Conservation (phyloP, 2,329 filamentous ascomycete species). For the Curvularia verruculosa region DNA sequence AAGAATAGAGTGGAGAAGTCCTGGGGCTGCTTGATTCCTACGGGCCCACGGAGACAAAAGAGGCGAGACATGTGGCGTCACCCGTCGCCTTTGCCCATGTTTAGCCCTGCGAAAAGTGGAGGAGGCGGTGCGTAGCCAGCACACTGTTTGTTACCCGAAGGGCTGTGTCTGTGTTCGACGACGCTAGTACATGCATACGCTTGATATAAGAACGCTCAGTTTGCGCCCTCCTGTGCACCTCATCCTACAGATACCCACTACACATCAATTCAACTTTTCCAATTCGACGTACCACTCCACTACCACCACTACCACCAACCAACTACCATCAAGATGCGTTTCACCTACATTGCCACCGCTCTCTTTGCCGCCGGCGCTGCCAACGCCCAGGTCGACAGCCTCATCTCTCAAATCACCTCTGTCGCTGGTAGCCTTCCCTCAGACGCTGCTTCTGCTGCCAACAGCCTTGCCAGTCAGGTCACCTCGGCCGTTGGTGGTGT, state of each 20-base stretch:
- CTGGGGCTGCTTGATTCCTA: not conserved
- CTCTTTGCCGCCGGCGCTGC: conserved; percentile 38
- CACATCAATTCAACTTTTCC: conserved; percentile 17
- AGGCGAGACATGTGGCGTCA: conserved; percentile 30
- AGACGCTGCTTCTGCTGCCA: conserved; percentile 16
- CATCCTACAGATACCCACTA: conserved; percentile 15
- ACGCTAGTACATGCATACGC: conserved; percentile 18
- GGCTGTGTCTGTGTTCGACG: conserved; percentile 11
- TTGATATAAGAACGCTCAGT: conserved; percentile 24
- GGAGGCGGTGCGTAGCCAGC: conserved; percentile 29
- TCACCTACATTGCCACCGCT: conserved; percentile 40
- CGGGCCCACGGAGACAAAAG: conserved; percentile 2
- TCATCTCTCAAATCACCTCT: conserved; percentile 28
- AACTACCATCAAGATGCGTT: conserved; percentile 41
- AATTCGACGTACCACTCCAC: not conserved
- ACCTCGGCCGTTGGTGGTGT: conserved; percentile 22
- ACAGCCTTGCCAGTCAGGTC: conserved; percentile 14
- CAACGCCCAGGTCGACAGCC: conserved; percentile 38
- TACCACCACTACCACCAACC: not conserved
- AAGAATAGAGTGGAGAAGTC: not conserved
- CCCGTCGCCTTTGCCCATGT: conserved; percentile 23
- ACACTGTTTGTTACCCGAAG: conserved; percentile 26
- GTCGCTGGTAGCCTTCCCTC: conserved; percentile 15
- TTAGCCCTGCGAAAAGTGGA: conserved; percentile 19
- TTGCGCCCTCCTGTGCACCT: conserved; percentile 16